These are phyloP conservation scores for Diaporthe caulivora DNA, from an alignment of 2,329 filamentous ascomycete genomes.

Conservation along the genomic window DNA sequence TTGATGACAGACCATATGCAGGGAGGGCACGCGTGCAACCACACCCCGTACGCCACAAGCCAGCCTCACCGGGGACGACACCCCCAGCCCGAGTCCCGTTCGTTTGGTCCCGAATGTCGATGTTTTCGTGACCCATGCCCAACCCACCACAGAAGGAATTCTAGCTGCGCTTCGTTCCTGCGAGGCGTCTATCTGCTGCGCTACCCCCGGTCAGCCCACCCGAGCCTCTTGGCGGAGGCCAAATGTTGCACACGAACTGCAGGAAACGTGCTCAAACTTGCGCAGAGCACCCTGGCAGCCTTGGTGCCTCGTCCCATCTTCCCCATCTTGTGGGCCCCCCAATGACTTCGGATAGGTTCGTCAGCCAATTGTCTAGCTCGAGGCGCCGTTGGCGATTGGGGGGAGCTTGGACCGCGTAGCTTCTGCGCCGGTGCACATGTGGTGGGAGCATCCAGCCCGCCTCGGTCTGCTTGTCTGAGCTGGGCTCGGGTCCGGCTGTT, in stretches of 20 bases:
- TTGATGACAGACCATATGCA: not conserved
- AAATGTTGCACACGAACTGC: constrained; percentile 9
- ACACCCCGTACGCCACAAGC: not conserved
- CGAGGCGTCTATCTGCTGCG: not conserved
- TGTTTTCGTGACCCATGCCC: not conserved
- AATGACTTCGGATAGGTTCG: not conserved
- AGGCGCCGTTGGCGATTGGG: not conserved
- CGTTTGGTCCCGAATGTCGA: not conserved
- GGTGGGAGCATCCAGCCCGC: not conserved
- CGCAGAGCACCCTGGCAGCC: not conserved
- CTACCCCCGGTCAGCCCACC: constrained; percentile 12
- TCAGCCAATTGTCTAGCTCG: not conserved
- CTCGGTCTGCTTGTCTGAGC: not conserved
- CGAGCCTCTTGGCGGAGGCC: constrained; percentile 10
- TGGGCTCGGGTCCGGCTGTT: not conserved
- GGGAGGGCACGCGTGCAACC: not conserved
- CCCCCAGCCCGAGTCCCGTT: not conserved
- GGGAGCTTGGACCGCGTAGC: not conserved
- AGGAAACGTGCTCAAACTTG: constrained; percentile 30
- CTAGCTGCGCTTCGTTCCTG: not conserved
- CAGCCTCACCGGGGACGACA: not conserved
- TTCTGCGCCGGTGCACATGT: not conserved
- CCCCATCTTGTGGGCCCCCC: not conserved
- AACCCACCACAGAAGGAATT: not conserved
- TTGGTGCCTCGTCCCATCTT: not conserved